phyloP scores from a whole-genome alignment of 495 filamentous ascomycete genomes.

The Aspergillus olivimuriae region DNA sequence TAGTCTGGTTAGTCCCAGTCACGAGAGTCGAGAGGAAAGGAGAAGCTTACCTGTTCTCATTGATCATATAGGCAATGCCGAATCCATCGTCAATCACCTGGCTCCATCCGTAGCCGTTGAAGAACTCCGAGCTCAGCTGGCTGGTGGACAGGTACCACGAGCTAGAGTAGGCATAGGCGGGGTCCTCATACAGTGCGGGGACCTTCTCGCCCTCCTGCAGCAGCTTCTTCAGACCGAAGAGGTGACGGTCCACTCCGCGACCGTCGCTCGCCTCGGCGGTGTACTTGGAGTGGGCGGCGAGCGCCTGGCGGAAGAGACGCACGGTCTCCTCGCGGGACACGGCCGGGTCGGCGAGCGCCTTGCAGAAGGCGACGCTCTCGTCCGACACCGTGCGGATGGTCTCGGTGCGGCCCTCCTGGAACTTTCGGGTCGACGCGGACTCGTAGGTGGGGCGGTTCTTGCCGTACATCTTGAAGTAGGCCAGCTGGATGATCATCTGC shows the following conservation, averaged over 20 bases:
- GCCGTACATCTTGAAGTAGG: conserved; percentile 99
- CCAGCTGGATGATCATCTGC: conserved; percentile 98
- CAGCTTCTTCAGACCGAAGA: conserved; percentile 93
- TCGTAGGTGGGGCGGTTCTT: conserved; percentile 98
- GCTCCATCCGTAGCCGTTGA: conserved; percentile 99
- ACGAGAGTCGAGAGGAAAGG: neutral
- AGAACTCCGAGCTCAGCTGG: conserved; percentile 92
- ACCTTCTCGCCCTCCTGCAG: conserved; percentile 74
- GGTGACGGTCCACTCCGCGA: conserved; percentile 90
- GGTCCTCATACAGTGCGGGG: conserved; percentile 80
- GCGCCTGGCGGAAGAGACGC: conserved; percentile 72
- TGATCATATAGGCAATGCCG: conserved; percentile 99
- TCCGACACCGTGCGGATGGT: conserved; percentile 89
- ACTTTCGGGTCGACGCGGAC: conserved; percentile 87
- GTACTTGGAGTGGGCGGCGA: conserved; percentile 81
- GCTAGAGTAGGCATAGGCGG: conserved; percentile 73
- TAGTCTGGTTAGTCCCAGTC: conserved; percentile 19
- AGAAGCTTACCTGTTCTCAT: conserved; percentile 70
- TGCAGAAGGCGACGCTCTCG: conserved; percentile 88
- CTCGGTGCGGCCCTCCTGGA: conserved; percentile 94
- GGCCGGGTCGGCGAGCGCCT: conserved; percentile 65
- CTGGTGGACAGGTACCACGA: conserved; percentile 86
- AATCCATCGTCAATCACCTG: conserved; percentile 96
- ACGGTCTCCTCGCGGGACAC: conserved; percentile 56
- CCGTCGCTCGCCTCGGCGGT: conserved; percentile 84